Conservation (phyloP, 2,329 filamentous ascomycete genomes). For the Paecilomyces variotii region DNA sequence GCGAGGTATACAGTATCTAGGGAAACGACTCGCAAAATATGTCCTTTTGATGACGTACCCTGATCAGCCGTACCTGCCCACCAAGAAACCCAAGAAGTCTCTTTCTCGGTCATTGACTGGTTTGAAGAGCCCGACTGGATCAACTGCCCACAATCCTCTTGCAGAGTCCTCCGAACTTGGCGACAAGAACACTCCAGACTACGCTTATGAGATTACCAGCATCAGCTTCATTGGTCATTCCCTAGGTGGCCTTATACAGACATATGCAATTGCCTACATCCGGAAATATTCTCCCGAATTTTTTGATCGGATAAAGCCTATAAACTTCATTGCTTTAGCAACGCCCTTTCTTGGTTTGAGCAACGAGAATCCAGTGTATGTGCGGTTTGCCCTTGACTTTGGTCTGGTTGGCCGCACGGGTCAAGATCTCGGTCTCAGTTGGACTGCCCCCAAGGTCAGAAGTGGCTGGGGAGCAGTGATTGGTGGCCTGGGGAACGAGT, state of each 20-base stretch:
- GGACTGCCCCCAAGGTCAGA: constrained; percentile 77
- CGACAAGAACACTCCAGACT: constrained; percentile 34
- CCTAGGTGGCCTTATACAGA: constrained; percentile 81
- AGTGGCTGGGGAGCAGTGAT: constrained; percentile 87
- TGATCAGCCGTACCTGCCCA: constrained; percentile 78
- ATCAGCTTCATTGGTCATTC: constrained; percentile 95
- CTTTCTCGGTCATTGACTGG: constrained; percentile 42
- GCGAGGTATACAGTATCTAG: constrained; percentile 91
- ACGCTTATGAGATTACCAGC: constrained; percentile 75
- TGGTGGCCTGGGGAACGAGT: constrained; percentile 63
- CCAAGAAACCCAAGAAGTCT: constrained; percentile 47
- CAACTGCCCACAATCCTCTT: constrained; percentile 28
- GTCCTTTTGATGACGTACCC: constrained; percentile 86
- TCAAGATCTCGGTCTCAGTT: constrained; percentile 88
- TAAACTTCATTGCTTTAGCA: constrained; percentile 86
- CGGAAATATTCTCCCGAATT: constrained; percentile 91
- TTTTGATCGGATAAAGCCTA: constrained; percentile 73
- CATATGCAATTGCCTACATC: constrained; percentile 91
- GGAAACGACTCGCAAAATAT: constrained; percentile 87
- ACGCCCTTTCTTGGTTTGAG: constrained; percentile 85
- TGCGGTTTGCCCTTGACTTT: constrained; percentile 94
- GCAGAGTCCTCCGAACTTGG: constrained; percentile 25
- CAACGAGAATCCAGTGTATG: constrained; percentile 95
- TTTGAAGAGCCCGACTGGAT: constrained; percentile 22
- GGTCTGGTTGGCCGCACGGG: constrained; percentile 93